Base-by-base conservation (phyloP, 768 basidiomycete genomes). In the Botryobasidium botryosum region DNA sequence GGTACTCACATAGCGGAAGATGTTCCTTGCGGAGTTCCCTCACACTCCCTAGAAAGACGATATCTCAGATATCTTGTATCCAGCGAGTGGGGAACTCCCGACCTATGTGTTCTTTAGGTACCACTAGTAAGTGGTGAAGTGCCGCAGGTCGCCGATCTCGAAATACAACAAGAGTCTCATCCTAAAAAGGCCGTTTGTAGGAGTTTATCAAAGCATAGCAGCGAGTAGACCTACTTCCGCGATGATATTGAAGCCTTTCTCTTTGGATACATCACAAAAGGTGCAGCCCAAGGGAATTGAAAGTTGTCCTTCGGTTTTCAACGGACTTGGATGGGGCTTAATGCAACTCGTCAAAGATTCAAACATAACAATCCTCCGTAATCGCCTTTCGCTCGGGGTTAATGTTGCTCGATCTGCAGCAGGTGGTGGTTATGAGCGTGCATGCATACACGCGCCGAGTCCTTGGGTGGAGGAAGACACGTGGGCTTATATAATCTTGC, bases 11-110 rank as follows among this genome's bases (percentile, higher is more conserved):
- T 45, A 79, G 61, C 21, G 60, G 53, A 2, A 63, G 64, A 49
- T 83, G 73, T 6, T 54, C 46, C 47, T 53, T 55, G 5, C 49
- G 56, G 24, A 84, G 55, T 1, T 64, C 55, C 51, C 62, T 69
- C 17, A 82, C 69, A 43, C 71, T 82, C 27, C 55, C 80, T 82
- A 49, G 20, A 8, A 23, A 32, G 37, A 32, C 45, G 4, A 17
- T 32, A 44, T 35, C 10, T 21, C 29, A 40, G 45, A 42, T 32
- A 44, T 53, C 5, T 35, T 20, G 33, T n/a, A n/a, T n/a, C n/a
- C n/a, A n/a, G n/a, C n/a, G n/a, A n/a, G n/a, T n/a, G 7, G 12
- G 15, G 17, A 15, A n/a, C 13, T 24, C 40, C 56, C 36, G 37
- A 63, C 66, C 58, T 46, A 66, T 55, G 44, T 66, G 66, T 15